Conservation (phyloP, 345 rosid species). For the Moringa oleifera region DNA sequence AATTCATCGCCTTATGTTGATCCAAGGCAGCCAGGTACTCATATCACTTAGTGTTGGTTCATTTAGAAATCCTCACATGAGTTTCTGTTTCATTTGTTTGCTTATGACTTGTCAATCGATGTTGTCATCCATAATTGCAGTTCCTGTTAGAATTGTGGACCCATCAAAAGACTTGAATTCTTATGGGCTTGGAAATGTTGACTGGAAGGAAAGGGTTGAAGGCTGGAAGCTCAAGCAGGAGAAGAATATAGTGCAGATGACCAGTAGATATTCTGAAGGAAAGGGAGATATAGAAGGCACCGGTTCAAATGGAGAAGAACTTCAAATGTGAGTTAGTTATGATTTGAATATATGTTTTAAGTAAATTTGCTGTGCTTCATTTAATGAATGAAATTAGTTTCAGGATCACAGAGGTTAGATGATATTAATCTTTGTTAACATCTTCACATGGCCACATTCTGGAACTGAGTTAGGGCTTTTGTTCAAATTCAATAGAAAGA, state of each 20-base stretch:
- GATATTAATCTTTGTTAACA: constrained; percentile 2
- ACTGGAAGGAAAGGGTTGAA: constrained; percentile 99
- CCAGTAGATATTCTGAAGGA: constrained; percentile 65
- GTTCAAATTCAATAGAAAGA: constrained; percentile 4
- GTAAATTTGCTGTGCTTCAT: not conserved
- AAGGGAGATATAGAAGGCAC: constrained; percentile 97
- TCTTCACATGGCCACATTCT: not conserved
- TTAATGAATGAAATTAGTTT: constrained; percentile 7
- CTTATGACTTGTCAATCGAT: constrained; percentile 17
- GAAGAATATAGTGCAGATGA: constrained; percentile 68
- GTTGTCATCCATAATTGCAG: constrained; percentile 32
- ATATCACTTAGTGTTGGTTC: constrained; percentile 7
- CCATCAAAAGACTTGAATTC: constrained; percentile 97
- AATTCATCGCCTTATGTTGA: constrained; percentile 86
- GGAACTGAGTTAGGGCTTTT: not conserved
- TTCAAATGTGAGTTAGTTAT: constrained; percentile 67
- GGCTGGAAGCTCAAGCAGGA: constrained; percentile 99
- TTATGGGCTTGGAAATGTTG: constrained; percentile 94
- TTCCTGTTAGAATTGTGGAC: constrained; percentile 91
- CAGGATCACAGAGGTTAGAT: not conserved
- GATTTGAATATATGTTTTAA: not conserved
- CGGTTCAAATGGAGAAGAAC: constrained; percentile 97
- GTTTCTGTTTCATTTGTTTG: constrained; percentile 7
- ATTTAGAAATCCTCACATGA: constrained; percentile 1
- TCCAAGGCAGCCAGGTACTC: constrained; percentile 94